A percentile compares a stretch with the other conserved stretches of the same genome.
These are phyloP conservation scores for Yamagishiella unicocca DNA, from an alignment of 139 green algal species.

Conservation along the genomic window DNA sequence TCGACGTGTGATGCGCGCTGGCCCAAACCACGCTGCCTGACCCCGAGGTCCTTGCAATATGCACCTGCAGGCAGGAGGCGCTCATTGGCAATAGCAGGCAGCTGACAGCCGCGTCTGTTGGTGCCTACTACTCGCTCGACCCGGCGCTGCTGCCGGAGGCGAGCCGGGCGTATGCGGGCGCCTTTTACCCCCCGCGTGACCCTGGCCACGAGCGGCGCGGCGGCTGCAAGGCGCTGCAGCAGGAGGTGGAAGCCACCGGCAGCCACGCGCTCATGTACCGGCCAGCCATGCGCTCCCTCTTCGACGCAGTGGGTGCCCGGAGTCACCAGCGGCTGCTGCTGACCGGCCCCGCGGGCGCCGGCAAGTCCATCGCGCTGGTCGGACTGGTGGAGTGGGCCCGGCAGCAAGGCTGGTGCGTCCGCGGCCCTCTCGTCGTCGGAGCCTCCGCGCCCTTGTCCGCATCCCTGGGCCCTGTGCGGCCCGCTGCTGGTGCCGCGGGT, in stretches of 20 bases:
- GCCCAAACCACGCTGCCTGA: background rate
- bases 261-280: constrained; percentile 39
- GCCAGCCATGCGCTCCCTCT: constrained; percentile 28
- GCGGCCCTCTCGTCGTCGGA: too few species aligned
- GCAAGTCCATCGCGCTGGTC: constrained; percentile 78
- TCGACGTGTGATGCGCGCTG: background rate
- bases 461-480: too few species aligned
- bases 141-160: constrained; percentile 45
- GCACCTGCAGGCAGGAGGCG: background rate
- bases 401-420: constrained; percentile 60
- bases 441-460: too few species aligned
- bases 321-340: constrained; percentile 22
- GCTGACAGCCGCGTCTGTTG: background rate
- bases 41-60: background rate
- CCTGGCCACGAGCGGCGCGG: constrained; percentile 45
- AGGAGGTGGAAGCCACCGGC: constrained; percentile 49
- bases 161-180: constrained; percentile 37
- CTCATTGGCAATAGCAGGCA: background rate
- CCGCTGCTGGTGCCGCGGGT: too few species aligned
- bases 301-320: background rate
- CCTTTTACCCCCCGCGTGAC: constrained; percentile 51
- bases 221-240: constrained; percentile 59
- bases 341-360: constrained; percentile 55
- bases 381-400: constrained; percentile 72
- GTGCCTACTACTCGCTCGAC: constrained; percentile 51